Percentiles rank a stretch among this genome's conserved stretches.
Evolutionary conservation across 352 stramenopile genomes (phyloP).

Genomic region (Phytophthora cryptogea): DNA sequence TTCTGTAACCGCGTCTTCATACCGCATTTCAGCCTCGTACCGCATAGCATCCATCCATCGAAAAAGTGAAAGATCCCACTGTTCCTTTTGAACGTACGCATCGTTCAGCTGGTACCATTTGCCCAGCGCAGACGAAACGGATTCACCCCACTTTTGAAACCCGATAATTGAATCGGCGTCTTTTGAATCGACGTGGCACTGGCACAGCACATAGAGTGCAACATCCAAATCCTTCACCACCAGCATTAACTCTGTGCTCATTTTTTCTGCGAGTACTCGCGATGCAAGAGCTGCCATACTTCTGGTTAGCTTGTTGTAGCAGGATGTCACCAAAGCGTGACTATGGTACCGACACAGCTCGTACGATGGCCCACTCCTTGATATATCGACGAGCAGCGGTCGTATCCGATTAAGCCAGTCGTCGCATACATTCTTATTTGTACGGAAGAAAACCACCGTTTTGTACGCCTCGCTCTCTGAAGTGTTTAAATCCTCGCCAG

Average conservation of each 20-base stretch:
- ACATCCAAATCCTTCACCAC: constrained; percentile 49
- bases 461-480: constrained; percentile 56
- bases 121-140: constrained; percentile 33
- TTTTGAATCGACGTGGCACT: constrained; percentile 50
- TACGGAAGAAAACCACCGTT: constrained; percentile 55
- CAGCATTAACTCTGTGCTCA: constrained; percentile 33
- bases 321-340: constrained; percentile 41
- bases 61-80: constrained; percentile 37
- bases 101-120: constrained; percentile 26
- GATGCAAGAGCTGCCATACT: constrained; percentile 27
- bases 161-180: constrained; percentile 58
- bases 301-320: constrained; percentile 45
- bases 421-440: constrained; percentile 71
- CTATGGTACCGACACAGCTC: constrained; percentile 51
- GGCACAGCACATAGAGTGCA: constrained; percentile 50
- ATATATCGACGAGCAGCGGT: constrained; percentile 53
- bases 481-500: constrained; percentile 26
- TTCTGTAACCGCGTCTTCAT: constrained; percentile 60
- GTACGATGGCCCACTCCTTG: constrained; percentile 25
- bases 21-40: constrained; percentile 59
- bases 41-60: constrained; percentile 45
- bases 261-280: constrained; percentile 17
- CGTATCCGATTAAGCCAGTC: constrained; percentile 74
- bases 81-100: constrained; percentile 13
- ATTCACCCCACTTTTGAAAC: constrained; percentile 47